Percentiles rank a stretch among this genome's conserved stretches.
These are phyloP conservation scores for Rhododendron henanense DNA, from an alignment of 148 eudicot genomes.

Conservation along the genomic window DNA sequence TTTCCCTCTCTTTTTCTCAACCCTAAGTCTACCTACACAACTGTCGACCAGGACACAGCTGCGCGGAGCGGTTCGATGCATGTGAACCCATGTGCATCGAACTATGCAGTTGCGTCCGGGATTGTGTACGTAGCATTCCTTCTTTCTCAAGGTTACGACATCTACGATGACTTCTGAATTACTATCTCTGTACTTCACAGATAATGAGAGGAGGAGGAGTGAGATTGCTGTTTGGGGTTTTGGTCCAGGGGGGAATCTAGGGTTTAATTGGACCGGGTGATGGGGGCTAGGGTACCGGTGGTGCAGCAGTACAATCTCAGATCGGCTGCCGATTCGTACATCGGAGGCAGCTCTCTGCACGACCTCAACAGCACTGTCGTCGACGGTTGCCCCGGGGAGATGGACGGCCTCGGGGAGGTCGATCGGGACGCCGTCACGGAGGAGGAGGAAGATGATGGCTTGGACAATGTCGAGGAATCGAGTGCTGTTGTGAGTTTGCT, in stretches of 20 bases:
- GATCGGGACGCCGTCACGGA: constrained; percentile 44
- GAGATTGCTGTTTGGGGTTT: neutral
- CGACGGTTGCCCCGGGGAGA: constrained; percentile 34
- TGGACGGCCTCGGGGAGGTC: constrained; percentile 30
- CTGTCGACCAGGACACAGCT: neutral
- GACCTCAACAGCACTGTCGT: constrained; percentile 30
- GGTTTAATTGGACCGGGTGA: neutral
- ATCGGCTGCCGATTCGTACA: constrained; percentile 50
- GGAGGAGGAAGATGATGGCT: constrained; percentile 33
- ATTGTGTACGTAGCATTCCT: neutral
- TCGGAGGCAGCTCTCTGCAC: constrained; percentile 35
- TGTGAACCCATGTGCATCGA: neutral
- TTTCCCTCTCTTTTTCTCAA: neutral
- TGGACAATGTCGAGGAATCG: constrained; percentile 55
- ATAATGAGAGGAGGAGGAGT: neutral
- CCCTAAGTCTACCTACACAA: neutral
- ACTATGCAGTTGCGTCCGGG: neutral
- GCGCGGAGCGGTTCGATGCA: neutral
- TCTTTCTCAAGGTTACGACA: neutral
- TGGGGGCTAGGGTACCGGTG: constrained; percentile 66
- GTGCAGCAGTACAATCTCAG: constrained; percentile 48
- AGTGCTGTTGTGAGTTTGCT: constrained; percentile 51
- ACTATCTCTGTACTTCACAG: constrained; percentile 4
- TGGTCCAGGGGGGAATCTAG: neutral
- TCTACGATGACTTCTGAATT: constrained; percentile 8